Percentiles rank a stretch among this genome's conserved stretches.
Evolutionary conservation across 176 grass and related monocot species (phyloP).

Genomic region (Oryza brachyantha): DNA sequence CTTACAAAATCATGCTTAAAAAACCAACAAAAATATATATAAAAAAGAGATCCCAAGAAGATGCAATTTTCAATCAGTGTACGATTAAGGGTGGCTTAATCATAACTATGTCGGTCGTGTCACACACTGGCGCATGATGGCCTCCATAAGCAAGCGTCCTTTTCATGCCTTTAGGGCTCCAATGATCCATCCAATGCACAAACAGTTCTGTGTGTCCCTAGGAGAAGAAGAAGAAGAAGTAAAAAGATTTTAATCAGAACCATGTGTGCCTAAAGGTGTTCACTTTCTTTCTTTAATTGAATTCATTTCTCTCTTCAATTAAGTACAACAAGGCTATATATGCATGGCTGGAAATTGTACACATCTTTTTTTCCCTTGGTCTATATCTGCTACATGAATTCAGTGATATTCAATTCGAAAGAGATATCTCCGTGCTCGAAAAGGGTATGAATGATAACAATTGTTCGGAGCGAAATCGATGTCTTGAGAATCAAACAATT

Average conservation of each 20-base stretch:
- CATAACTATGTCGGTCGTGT: not conserved
- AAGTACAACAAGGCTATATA: slow-evolving; percentile 14
- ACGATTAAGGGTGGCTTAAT: slow-evolving; percentile 30
- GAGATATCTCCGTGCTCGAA: not conserved
- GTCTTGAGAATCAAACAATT: not conserved
- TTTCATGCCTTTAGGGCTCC: slow-evolving; percentile 18
- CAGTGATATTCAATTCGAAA: not conserved
- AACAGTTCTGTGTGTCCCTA: slow-evolving; percentile 13
- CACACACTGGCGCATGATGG: slow-evolving; percentile 22
- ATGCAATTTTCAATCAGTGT: not conserved
- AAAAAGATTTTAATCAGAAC: not conserved
- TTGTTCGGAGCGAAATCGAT: not conserved
- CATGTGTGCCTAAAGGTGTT: not conserved
- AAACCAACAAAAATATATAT: not conserved
- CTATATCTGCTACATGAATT: not conserved
- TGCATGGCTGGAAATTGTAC: not conserved
- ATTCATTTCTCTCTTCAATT: not conserved
- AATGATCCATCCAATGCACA: not conserved
- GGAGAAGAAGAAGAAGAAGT: not conserved
- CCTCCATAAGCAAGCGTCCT: slow-evolving; percentile 27
- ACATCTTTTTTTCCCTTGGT: not conserved
- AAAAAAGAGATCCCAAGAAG: not conserved
- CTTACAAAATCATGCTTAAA: not conserved
- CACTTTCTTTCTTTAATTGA: slow-evolving; percentile 15
- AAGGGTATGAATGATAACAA: not conserved